Evolutionary conservation across 305 asterid species (phyloP), one percentile per base, ranked within the genome.

Genomic region (Striga hermonthica): DNA sequence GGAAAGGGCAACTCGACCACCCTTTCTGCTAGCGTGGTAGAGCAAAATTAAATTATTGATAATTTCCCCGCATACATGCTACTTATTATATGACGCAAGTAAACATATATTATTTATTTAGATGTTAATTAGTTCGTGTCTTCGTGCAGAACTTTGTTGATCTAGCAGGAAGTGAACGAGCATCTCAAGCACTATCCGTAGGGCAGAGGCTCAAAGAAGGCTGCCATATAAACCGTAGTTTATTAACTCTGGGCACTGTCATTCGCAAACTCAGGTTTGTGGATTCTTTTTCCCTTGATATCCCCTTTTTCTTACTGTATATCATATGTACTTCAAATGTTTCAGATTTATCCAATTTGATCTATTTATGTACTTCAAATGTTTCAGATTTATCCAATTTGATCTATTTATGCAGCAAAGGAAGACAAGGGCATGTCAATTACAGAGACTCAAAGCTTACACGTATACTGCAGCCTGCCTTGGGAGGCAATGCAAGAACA

Each of bases 191-290:
- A 35, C 72, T 78, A 73, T 90, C 99, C 54, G 95, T 80, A 63
- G 97, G 99, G 52, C 96, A 90, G 70, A 81, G 97, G 78, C 80
- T 93, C 76, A 93, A 93, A 83, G 99, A 93, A 79, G 99, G 99
- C 60, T 93, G 99, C 85, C 97, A 93, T 75, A 92, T 92, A 67
- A 92, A 92, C 73, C 98, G 98, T 68, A 92, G 98, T 86, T 86
- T 92, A 74, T 79, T 93, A 74, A 93, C 99, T 66, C 81, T 90
- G 75, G 80, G 95, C 65, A 90, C 97, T 40, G 97, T 93, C 69
- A 93, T 93, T 78, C 97, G 97, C 80, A 93, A 93, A 83, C 89
- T 93, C 57, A 93, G 99, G 99, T 90, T 68, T 54, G 60, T 69
- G 68, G 22, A 3, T 65, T 52, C 49, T 68, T 73, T 49, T 61